Evolutionary conservation across 768 basidiomycete species (phyloP).

Genomic region (Tephrocybe sp.): DNA sequence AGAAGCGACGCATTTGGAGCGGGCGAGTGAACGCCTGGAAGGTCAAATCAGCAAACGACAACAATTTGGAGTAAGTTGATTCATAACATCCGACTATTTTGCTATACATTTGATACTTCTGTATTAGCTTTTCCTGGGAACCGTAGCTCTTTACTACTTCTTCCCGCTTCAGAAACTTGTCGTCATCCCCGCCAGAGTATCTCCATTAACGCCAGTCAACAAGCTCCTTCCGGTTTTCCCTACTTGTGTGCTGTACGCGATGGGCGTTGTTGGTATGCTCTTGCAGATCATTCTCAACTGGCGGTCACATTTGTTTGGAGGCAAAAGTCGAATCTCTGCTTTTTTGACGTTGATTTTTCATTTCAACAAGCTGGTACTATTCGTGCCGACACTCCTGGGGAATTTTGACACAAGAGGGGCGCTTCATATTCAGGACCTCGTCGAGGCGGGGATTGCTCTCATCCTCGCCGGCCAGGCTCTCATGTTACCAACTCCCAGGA

Average conservation of each 20-base stretch:
- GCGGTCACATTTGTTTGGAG: slow-evolving; percentile 21
- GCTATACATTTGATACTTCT: not conserved
- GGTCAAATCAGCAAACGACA: not conserved
- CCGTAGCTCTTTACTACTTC: not conserved
- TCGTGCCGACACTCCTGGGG: slow-evolving; percentile 8
- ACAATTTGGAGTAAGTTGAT: slow-evolving; percentile 5
- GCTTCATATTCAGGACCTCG: not conserved
- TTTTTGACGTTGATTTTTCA: not conserved
- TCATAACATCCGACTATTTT: too few relatives aligned
- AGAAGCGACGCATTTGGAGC: slow-evolving; percentile 27
- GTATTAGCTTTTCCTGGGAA: slow-evolving; percentile 12
- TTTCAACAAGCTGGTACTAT: not conserved
- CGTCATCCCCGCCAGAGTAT: slow-evolving; percentile 4
- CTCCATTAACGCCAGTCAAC: not conserved
- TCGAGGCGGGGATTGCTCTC: not conserved
- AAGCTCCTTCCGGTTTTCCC: not conserved
- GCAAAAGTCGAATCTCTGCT: slow-evolving; percentile 16
- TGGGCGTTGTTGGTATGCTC: slow-evolving; percentile 14
- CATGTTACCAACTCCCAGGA: slow-evolving; percentile 1
- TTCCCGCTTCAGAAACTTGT: slow-evolving; percentile 3
- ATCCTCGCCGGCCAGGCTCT: slow-evolving; percentile 8
- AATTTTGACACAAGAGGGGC: not conserved
- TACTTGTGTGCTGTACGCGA: not conserved
- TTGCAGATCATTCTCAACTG: slow-evolving; percentile 25
- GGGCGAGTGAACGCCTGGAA: slow-evolving; percentile 24